Percentiles rank a stretch among this genome's conserved stretches.
Conservation (phyloP, 2,329 filamentous ascomycete species). For the Botrytis aclada region DNA sequence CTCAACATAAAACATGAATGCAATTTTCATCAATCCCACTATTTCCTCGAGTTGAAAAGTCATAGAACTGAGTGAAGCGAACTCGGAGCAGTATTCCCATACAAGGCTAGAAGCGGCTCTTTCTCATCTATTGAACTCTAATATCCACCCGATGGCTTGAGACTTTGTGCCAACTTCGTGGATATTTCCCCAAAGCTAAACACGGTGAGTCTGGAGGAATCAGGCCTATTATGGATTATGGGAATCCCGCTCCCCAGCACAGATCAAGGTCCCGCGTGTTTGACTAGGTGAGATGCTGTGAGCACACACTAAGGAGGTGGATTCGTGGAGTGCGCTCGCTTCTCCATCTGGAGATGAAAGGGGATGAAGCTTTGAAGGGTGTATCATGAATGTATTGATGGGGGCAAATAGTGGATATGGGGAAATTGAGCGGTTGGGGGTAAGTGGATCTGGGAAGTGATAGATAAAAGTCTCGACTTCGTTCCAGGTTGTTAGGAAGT, state of each 20-base stretch:
- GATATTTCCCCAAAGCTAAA: not conserved
- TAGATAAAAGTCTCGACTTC: not conserved
- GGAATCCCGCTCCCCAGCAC: not conserved
- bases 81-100: not conserved
- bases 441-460: not conserved
- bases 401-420: not conserved
- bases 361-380: not conserved
- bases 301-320: not conserved
- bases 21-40: not conserved
- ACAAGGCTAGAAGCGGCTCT: not conserved
- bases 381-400: not conserved
- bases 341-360: not conserved
- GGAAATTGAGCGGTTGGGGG: not conserved
- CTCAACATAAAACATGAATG: not conserved
- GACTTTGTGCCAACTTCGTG: not conserved
- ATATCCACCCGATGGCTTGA: not conserved
- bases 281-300: not conserved
- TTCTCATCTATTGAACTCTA: not conserved
- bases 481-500: not conserved
- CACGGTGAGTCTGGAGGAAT: not conserved
- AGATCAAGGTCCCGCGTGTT: not conserved
- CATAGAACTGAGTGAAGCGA: not conserved
- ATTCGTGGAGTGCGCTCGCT: not conserved
- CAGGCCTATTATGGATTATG: constrained; percentile 1
- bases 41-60: too few species aligned